Evolutionary conservation across 2,329 filamentous ascomycete species (phyloP).

Genomic region (Pseudogymnoascus sp.): DNA sequence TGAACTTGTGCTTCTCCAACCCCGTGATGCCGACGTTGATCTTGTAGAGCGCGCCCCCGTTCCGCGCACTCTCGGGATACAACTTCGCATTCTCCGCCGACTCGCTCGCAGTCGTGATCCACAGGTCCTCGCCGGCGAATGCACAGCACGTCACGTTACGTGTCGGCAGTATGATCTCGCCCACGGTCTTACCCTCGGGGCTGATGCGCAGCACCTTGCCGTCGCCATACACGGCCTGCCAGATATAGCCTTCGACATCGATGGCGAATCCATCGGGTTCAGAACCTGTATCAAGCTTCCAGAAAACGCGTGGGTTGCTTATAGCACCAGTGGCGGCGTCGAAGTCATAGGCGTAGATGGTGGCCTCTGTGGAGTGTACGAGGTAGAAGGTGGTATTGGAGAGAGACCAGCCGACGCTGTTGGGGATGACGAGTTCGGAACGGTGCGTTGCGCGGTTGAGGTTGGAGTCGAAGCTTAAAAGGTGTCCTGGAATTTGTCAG

Average conservation of each 20-base stretch:
- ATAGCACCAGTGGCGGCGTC: constrained; percentile 53
- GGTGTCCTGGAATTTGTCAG: constrained; percentile 43
- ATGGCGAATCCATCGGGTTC: constrained; percentile 79
- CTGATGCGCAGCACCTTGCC: constrained; percentile 63
- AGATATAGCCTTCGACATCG: constrained; percentile 77
- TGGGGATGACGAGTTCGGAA: constrained; percentile 66
- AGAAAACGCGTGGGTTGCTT: constrained; percentile 59
- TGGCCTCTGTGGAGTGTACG: constrained; percentile 64
- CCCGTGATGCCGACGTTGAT: constrained; percentile 69
- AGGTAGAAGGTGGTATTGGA: constrained; percentile 62
- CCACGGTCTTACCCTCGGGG: constrained; percentile 59
- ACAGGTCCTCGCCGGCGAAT: constrained; percentile 66
- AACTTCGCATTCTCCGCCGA: constrained; percentile 47
- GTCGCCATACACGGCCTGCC: constrained; percentile 80
- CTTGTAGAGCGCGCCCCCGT: constrained; percentile 64
- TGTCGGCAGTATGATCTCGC: constrained; percentile 68
- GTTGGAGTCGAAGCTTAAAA: constrained; percentile 63
- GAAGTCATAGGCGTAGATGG: constrained; percentile 70
- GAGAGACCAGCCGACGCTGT: constrained; percentile 73
- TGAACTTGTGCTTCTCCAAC: constrained; percentile 54
- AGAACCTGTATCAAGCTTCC: constrained; percentile 46
- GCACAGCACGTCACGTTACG: constrained; percentile 71
- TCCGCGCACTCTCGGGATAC: constrained; percentile 50
- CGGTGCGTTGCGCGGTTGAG: constrained; percentile 51
- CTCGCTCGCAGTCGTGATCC: constrained; percentile 68